Evolutionary conservation across 495 filamentous ascomycete genomes (phyloP).

Genomic region (Daldinia loculata): DNA sequence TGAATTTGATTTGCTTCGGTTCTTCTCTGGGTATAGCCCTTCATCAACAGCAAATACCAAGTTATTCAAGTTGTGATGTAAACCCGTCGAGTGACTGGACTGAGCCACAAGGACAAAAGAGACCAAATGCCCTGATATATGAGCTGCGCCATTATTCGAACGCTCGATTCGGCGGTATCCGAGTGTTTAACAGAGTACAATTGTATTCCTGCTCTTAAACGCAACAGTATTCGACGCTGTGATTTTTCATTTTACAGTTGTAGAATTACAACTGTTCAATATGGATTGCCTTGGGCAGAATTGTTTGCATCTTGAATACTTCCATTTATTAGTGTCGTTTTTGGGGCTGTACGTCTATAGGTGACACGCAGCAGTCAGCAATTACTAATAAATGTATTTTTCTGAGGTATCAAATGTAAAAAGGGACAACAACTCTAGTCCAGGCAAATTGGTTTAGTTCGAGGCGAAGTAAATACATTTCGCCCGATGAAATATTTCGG

Average conservation of each 20-base stretch:
- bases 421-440: background rate
- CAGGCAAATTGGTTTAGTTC: background rate
- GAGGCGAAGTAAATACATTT: background rate
- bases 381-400: background rate
- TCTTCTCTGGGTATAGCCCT: background rate
- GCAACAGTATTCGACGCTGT: background rate
- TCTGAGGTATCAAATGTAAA: background rate
- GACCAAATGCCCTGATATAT: slow-evolving; percentile 7
- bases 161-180: background rate
- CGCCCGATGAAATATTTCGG: background rate
- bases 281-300: background rate
- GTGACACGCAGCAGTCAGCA: background rate
- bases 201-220: background rate
- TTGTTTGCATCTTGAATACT: background rate
- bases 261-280: background rate
- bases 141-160: background rate
- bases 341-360: background rate
- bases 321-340: background rate
- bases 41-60: background rate
- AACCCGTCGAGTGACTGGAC: background rate
- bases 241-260: background rate
- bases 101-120: background rate
- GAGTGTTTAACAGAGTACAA: background rate
- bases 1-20: background rate
- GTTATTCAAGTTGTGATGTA: background rate